These are phyloP conservation scores for Ramaria sp. DNA, from an alignment of 768 basidiomycete species.

Conservation along the genomic window DNA sequence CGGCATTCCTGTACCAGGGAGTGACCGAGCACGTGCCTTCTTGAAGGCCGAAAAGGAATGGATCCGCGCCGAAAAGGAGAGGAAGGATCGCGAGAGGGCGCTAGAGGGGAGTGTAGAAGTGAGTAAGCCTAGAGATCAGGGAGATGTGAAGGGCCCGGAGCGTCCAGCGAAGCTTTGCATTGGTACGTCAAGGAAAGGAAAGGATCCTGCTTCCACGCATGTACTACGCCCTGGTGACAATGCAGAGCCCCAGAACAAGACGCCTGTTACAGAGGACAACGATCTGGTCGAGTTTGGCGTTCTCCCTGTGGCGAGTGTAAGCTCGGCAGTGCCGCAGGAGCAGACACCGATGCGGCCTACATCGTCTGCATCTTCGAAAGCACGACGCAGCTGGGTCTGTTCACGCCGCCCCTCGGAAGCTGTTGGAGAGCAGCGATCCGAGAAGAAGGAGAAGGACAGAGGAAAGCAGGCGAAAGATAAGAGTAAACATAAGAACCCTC, in stretches of 20 bases:
- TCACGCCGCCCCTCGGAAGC: not conserved
- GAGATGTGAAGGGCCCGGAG: not conserved
- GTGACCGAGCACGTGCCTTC: constrained; percentile 5
- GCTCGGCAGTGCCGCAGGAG: not conserved
- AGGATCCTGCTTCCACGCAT: no score
- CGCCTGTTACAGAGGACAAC: no score
- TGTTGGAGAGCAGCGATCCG: not conserved
- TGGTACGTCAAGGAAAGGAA: not conserved
- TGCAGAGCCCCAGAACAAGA: no score
- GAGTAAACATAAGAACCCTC: not conserved
- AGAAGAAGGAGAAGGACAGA: not conserved
- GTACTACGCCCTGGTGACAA: no score
- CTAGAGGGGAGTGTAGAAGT: not conserved
- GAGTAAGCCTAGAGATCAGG: no score
- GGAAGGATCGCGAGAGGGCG: not conserved
- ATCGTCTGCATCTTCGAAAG: not conserved
- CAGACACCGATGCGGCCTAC: not conserved
- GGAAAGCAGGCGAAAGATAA: not conserved
- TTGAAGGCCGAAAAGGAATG: constrained; percentile 8
- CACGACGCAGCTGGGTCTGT: not conserved
- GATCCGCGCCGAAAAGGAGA: not conserved
- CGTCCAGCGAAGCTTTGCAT: not conserved
- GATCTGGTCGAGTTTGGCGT: not conserved
- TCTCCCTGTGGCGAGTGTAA: not conserved
- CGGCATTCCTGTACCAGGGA: constrained; percentile 3